Base-by-base conservation (phyloP, 179 eudicot genomes). In the Heliamphora pulchella region DNA sequence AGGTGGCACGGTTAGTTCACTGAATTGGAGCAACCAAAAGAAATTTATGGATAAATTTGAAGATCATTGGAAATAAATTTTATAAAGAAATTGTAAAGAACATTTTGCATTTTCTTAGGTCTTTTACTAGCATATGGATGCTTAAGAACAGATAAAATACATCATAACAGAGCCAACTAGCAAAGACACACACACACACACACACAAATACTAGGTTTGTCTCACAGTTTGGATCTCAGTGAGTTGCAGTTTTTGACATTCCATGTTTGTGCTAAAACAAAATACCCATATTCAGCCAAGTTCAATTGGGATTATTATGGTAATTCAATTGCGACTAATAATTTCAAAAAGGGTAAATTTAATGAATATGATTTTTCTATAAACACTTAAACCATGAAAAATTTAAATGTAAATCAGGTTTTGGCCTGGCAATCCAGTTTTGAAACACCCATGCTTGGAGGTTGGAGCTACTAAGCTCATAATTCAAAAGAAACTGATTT, bases 1-100 rank as follows among this genome's bases (percentile, higher is more conserved):
- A 58, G 15, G 66, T 73, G 66, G 31, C 66, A 15, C 17, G 58
- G 68, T 79, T 58, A 79, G 41, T 44, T 68, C 41, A 65, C 15
- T 61, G 58, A 57, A 69, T 61, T 69, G 81, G 74, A 68, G 48
- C 59, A 68, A 73, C 62, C 22, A 31, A 46, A 31, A 2, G 3
- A 51, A 11, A 46, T 72, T 20, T 39, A 73, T 54, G 62, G 62
- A 48, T 53, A 46, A 13, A 31, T 31, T 31, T 31, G 31, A 31
- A 31, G 31, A 31, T 31, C 31, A 31, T 31, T 31, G 31, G 0
- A 31, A 31, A 31, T 31, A 31, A 31, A 31, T 31, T 31, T 31
- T 31, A 31, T 31, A 31, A 31, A 31, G 31, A 31, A 31, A 31
- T 31, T 31, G 31, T 31, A 31, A 31, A 7, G 65, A 17, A 61